Conservation (phyloP, 1,139 yeast genomes). For the Taphrina sp. region DNA sequence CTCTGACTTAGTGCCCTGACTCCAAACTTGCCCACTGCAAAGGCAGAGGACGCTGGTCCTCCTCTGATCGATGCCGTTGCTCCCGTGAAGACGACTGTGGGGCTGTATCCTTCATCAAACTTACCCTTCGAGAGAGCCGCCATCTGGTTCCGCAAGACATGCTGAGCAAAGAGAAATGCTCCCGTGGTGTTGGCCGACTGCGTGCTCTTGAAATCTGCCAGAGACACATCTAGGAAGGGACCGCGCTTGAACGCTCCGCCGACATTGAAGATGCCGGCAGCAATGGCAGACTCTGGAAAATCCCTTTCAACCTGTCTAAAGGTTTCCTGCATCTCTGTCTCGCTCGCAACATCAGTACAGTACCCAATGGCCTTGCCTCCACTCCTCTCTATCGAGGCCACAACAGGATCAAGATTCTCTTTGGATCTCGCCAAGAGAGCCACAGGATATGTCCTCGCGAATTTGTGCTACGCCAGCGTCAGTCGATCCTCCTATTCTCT, state of each 20-base stretch:
- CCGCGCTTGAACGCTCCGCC: conserved; percentile 33
- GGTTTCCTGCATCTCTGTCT: conserved; percentile 22
- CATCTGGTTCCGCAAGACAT: conserved; percentile 10
- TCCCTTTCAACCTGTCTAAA: conserved; percentile 22
- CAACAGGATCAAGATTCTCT: conserved; percentile 21
- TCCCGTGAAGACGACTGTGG: conserved; percentile 36
- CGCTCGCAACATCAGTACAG: conserved; percentile 33
- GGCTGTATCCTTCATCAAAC: conserved; percentile 17
- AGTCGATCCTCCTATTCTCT: no score
- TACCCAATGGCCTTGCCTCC: conserved; percentile 1
- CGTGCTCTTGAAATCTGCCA: conserved; percentile 30
- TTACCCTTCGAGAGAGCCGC: not conserved
- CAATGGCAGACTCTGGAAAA: conserved; percentile 32
- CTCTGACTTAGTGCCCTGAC: conserved; percentile 36
- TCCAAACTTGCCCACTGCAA: conserved; percentile 35
- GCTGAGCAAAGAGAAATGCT: conserved; percentile 35
- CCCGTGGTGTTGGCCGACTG: conserved; percentile 30
- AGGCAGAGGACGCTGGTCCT: conserved; percentile 35
- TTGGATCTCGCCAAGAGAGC: conserved; percentile 35
- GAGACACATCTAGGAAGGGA: conserved; percentile 34
- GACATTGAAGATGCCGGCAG: conserved; percentile 36
- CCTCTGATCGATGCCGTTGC: conserved; percentile 37
- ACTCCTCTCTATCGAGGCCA: conserved; percentile 3
- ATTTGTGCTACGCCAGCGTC: no score
- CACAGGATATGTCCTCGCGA: conserved; percentile 34